Base-by-base conservation (phyloP, 2,329 filamentous ascomycete genomes). In the Helotiales sp. region DNA sequence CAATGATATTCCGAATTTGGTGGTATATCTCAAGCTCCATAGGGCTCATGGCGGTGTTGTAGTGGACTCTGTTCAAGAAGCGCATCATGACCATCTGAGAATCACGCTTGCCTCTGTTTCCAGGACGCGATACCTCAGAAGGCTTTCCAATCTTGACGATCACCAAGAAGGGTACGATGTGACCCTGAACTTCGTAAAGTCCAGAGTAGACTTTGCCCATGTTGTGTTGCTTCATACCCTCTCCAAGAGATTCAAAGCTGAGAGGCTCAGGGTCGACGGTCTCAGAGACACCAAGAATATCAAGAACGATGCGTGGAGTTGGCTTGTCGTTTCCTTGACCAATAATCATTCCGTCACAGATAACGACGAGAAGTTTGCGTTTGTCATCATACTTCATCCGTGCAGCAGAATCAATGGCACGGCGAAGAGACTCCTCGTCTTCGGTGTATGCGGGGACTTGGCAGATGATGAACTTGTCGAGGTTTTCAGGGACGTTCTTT, bases 311-410 rank as follows among this genome's bases (percentile, higher is more conserved):
- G 69, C 94, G 89, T 50, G 96, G 96, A 0, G 96, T 99, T 6
- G 96, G 93, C 69, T 93, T 88, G 78, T 99, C 96, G 80, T 99
- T 99, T 76, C 96, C 96, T 82, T 97, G 94, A 75, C 96, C 96
- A 72, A 99, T 96, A 83, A 99, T 99, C 95, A 99, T 98, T 81
- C 96, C 96, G 77, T 99, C 96, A 76, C 96, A 99, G 71, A 99
- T 85, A 69, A 99, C 86, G 72, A 97, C 89, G 28, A 99, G 84
- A 13, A 99, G 86, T 83, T 99, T 99, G 76, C 96, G 93, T 83
- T 99, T 99, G 78, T 99, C 95, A 76, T 99, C 96, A 77, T 99
- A 99, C 72, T 89, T 90, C 93, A 97, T 97, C 69, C 93, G 87
- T 30, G 96, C 94, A 67, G 93, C 92, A 0, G 96, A 99, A 79